Evolutionary conservation across 305 asterid species (phyloP), one percentile per base, ranked within the genome.

Genomic region (Solanum hybrid): DNA sequence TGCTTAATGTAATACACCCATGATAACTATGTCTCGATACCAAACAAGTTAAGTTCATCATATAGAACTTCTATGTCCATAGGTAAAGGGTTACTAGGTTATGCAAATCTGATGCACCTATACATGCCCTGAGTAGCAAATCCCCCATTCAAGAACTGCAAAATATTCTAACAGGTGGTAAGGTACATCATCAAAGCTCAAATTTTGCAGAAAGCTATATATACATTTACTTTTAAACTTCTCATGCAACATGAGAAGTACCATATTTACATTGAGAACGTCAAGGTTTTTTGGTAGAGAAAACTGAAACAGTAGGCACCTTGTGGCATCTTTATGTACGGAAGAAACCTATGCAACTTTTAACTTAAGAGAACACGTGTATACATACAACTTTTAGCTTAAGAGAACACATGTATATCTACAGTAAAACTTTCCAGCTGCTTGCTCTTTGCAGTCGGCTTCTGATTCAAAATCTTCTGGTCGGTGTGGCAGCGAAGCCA

Each of bases 401-500:
- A 88, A 2, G 92, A 88, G 86, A 91, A 92, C 87, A 93, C 89
- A 56, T 93, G 96, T 60, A 95, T 91, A 88, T 91, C 92, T 14
- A 95, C 89, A 12, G 93, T 92, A 87, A 92, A 81, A 77, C 92
- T 89, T 87, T 66, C 92, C 14, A 86, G 75, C 73, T 79, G 89
- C 73, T 91, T 34, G 87, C 87, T 91, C 88, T 88, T 88, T 36
- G 85, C 56, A 32, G 86, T 60, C 24, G 35, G 72, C 90, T 92
- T 78, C 90, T 92, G 90, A 31, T 84, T 88, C 26, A 86, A 32
- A 24, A 88, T 89, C 79, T 89, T 90, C 90, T 88, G 92, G 29
- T 69, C 87, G 56, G 89, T 78, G 88, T 88, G 90, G 34, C 91
- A 93, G 4, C 78, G 91, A 32, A 93, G 88, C 95, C 95, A 94